Base-by-base conservation (phyloP, 2,329 filamentous ascomycete species). In the Metarhizium sp. region DNA sequence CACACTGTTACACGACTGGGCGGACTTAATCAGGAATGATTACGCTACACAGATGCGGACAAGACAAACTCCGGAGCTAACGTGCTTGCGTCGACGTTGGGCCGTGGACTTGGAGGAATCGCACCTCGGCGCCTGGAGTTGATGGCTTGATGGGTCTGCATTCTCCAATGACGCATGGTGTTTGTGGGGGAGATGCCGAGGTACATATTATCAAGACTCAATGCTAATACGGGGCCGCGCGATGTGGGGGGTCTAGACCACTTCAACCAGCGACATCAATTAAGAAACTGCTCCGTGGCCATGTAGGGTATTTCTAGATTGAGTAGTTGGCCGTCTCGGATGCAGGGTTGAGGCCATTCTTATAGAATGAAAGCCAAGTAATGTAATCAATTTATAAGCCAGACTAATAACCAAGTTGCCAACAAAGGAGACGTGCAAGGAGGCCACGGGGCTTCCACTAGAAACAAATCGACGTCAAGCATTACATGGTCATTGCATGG, bases 141-240 rank as follows among this genome's bases (percentile, higher is more conserved):
- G 25, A 25, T 3, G 25, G 25, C 25, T 25, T 25, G 25, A 25
- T 25, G 25, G 25, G 25, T 25, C 25, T 25, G 25, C 25, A 25
- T 25, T 50, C 30, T n/a, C 32, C 48, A 38, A 50, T 50, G 16
- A 50, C 32, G 18, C 16, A 50, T 29, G 25, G 29, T 2, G 29
- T 11, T 53, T 38, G 51, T 47, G 40, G 51, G 51, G 51, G n/a
- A 53, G 42, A 46, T 53, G 42, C 51, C 51, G 51, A 53, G 51
- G 51, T 47, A 18, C 18, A 18, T 18, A 47, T 25, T 25, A 25
- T 25, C 25, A 25, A 25, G 25, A 25, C 25, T 4, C 25, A 25
- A 25, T 25, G 25, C 25, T 25, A 25, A 25, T 25, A 25, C 25
- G 25, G 25, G 25, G 25, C 25, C 25, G 25, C 3, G 25, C 3